Conservation (phyloP, 2,329 filamentous ascomycete species). For the Macrophomina phaseolina region DNA sequence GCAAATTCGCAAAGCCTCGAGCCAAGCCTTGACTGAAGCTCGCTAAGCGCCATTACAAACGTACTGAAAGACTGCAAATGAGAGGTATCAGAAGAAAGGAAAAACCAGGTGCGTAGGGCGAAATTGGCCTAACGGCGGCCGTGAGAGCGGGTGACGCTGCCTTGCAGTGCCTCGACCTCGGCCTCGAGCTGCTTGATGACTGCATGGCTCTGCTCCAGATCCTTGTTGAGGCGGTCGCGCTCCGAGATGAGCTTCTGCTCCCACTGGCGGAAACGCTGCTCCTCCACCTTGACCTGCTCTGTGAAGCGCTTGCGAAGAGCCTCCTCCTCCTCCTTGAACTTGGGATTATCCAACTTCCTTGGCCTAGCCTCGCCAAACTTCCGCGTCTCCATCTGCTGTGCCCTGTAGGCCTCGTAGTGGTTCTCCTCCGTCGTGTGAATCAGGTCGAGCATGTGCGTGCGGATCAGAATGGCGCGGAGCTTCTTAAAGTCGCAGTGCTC, state of each 20-base stretch:
- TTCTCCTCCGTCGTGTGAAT: conserved; percentile 99
- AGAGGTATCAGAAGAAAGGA: conserved; percentile 49
- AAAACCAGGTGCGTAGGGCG: conserved; percentile 32
- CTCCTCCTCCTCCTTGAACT: conserved; percentile 99
- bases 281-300: conserved; percentile 99
- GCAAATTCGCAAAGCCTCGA: conserved; percentile 19
- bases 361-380: conserved; percentile 98
- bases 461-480: conserved; percentile 96
- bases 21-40: conserved; percentile 23
- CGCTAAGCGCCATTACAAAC: conserved; percentile 46
- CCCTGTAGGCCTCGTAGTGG: conserved; percentile 99
- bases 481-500: conserved; percentile 99
- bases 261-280: conserved; percentile 98
- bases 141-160: conserved; percentile 85
- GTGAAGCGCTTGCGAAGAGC: conserved; percentile 98
- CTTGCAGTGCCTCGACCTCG: conserved; percentile 69
- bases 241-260: conserved; percentile 99
- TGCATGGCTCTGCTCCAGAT: conserved; percentile 96
- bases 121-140: conserved; percentile 74
- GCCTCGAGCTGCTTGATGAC: conserved; percentile 86
- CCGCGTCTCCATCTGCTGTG: conserved; percentile 99
- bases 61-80: conserved; percentile 44
- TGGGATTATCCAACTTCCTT: conserved; percentile 98
- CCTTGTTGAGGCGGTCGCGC: conserved; percentile 99
- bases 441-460: conserved; percentile 98